A percentile compares a stretch with the other conserved stretches of the same genome.
Conservation (phyloP, 768 basidiomycete genomes). For the Sistotremastrum niveocremeum region DNA sequence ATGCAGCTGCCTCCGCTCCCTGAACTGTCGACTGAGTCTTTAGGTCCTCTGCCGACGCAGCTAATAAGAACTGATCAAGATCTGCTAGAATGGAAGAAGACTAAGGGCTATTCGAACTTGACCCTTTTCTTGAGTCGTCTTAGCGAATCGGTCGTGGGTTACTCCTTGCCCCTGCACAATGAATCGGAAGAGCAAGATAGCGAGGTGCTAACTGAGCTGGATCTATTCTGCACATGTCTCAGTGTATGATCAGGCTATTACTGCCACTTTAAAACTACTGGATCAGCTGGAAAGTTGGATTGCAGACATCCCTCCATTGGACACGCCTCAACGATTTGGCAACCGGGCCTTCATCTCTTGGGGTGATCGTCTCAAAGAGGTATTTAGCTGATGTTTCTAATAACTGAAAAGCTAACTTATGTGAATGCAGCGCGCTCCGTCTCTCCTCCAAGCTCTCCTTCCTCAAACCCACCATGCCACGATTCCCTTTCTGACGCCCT, state of each 20-base stretch:
- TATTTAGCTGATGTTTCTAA: constrained; percentile 13
- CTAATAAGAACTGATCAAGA: constrained; percentile 58
- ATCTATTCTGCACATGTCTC: background rate
- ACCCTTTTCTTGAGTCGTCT: constrained; percentile 61
- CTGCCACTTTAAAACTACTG: constrained; percentile 40
- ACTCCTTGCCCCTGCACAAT: constrained; percentile 28
- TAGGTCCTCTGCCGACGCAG: constrained; percentile 7
- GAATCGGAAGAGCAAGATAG: constrained; percentile 23
- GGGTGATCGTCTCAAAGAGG: constrained; percentile 68
- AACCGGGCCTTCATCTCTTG: constrained; percentile 85
- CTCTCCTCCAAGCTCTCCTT: constrained; percentile 36
- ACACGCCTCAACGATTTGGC: constrained; percentile 75
- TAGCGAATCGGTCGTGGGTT: constrained; percentile 64
- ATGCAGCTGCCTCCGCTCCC: no score
- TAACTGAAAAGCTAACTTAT: background rate
- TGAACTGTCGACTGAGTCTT: no score
- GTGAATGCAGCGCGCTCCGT: constrained; percentile 34
- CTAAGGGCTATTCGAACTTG: constrained; percentile 62
- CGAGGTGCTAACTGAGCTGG: constrained; percentile 10
- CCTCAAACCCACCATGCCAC: constrained; percentile 28
- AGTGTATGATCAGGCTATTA: constrained; percentile 27
- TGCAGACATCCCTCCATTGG: constrained; percentile 61
- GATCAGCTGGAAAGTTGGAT: constrained; percentile 62
- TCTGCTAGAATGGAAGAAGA: constrained; percentile 56
- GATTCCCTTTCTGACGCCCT: constrained; percentile 59